Conservation (phyloP, 768 basidiomycete species). For the Candolleomyces efflorescens region DNA sequence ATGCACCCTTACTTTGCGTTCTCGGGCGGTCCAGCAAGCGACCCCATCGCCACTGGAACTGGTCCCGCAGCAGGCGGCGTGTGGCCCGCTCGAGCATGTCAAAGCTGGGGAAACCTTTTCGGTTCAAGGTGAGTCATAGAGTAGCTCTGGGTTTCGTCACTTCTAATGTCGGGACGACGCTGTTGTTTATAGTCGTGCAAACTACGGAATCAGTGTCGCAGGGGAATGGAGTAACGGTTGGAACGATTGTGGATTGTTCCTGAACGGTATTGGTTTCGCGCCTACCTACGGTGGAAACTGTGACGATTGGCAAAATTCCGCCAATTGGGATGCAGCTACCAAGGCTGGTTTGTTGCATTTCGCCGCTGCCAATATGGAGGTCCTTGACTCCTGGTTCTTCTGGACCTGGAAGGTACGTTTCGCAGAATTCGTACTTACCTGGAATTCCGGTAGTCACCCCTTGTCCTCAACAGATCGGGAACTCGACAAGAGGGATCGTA, state of each 20-base stretch:
- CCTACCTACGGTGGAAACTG: slow-evolving; percentile 32
- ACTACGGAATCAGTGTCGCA: slow-evolving; percentile 68
- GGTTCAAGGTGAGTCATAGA: slow-evolving; percentile 39
- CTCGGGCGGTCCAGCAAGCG: slow-evolving; percentile 31
- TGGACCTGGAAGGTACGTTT: slow-evolving; percentile 55
- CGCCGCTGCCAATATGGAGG: slow-evolving; percentile 49
- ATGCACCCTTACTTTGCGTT: slow-evolving; percentile 48
- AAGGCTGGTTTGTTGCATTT: slow-evolving; percentile 46
- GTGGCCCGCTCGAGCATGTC: slow-evolving; percentile 52
- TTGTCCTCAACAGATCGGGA: slow-evolving; percentile 25
- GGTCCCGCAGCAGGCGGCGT: slow-evolving; percentile 36
- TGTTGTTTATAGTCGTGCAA: slow-evolving; percentile 25
- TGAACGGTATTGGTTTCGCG: slow-evolving; percentile 21
- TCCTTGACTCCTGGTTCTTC: slow-evolving; percentile 40
- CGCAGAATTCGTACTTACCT: background rate
- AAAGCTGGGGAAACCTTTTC: slow-evolving; percentile 50
- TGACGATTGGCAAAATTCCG: slow-evolving; percentile 44
- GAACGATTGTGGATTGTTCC: slow-evolving; percentile 55
- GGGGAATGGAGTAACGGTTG: slow-evolving; percentile 77
- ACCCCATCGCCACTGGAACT: slow-evolving; percentile 33
- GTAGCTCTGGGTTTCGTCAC: no score
- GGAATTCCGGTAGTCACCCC: background rate
- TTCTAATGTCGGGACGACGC: background rate
- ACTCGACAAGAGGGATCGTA: slow-evolving; percentile 32
- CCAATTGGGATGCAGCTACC: slow-evolving; percentile 42